Evolutionary conservation across 495 filamentous ascomycete species (phyloP).

Genomic region (Podospora sp.): DNA sequence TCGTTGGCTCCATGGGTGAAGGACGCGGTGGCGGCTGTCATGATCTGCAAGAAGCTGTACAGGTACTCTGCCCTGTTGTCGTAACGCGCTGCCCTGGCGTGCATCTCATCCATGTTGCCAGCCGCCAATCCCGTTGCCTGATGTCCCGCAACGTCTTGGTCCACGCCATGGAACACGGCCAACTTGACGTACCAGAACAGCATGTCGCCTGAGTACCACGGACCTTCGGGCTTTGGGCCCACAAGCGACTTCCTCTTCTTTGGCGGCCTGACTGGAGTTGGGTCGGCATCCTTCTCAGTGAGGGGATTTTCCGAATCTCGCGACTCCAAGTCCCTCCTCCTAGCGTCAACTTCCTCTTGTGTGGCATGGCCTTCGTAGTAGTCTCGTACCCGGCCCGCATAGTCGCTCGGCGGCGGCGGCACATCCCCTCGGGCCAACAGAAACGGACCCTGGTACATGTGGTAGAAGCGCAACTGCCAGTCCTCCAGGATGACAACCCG

Average conservation of each 20-base stretch:
- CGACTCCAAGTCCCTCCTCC: constrained; percentile 7
- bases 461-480: constrained; percentile 57
- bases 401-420: constrained; percentile 43
- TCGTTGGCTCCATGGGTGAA: constrained; percentile 80
- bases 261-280: neutral
- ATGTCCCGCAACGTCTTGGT: constrained; percentile 53
- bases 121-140: constrained; percentile 48
- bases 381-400: constrained; percentile 45
- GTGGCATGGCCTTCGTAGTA: constrained; percentile 57
- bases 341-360: constrained; percentile 47
- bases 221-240: constrained; percentile 29
- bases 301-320: neutral
- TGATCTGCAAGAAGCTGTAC: constrained; percentile 72
- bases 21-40: constrained; percentile 72
- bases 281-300: neutral
- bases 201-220: constrained; percentile 38
- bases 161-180: constrained; percentile 57
- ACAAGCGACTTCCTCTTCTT: constrained; percentile 22
- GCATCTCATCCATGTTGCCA: constrained; percentile 45
- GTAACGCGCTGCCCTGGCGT: constrained; percentile 65
- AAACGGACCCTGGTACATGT: constrained; percentile 59
- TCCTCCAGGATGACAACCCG: constrained; percentile 61
- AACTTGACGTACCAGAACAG: constrained; percentile 46
- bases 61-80: constrained; percentile 77
- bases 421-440: constrained; percentile 54